Conservation (phyloP, 2,329 filamentous ascomycete species). For the Paraconiothyrium brasiliense region DNA sequence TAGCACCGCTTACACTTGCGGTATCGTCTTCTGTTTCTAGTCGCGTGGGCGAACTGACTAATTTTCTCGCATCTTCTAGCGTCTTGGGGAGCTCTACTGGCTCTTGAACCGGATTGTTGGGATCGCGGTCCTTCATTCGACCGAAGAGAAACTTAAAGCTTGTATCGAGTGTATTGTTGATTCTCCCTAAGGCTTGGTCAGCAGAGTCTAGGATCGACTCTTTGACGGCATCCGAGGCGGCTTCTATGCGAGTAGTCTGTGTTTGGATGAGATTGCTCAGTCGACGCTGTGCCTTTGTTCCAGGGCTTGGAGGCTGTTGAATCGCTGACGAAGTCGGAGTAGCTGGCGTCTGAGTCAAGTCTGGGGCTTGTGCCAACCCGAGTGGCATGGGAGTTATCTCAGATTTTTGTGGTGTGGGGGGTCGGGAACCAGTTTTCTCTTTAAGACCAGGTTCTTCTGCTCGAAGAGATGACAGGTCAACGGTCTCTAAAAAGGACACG, state of each 20-base stretch:
- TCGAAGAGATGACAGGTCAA: slow-evolving; percentile 88
- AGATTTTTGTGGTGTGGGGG: slow-evolving; percentile 54
- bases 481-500: slow-evolving; percentile 92
- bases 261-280: slow-evolving; percentile 88
- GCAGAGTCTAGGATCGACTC: slow-evolving; percentile 77
- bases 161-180: slow-evolving; percentile 87
- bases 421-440: slow-evolving; percentile 61
- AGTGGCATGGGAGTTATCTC: slow-evolving; percentile 53
- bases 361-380: slow-evolving; percentile 48
- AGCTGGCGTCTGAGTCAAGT: slow-evolving; percentile 52
- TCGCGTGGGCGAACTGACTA: slow-evolving; percentile 77
- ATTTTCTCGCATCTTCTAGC: slow-evolving; percentile 87
- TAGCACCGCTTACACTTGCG: slow-evolving; percentile 60
- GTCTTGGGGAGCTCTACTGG: slow-evolving; percentile 78
- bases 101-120: slow-evolving; percentile 41
- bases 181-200: slow-evolving; percentile 90
- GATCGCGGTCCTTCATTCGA: slow-evolving; percentile 76
- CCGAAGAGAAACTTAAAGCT: slow-evolving; percentile 95
- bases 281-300: slow-evolving; percentile 72
- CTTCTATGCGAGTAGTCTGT: slow-evolving; percentile 81
- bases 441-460: slow-evolving; percentile 76
- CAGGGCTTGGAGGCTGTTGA: slow-evolving; percentile 43
- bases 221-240: slow-evolving; percentile 81
- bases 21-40: slow-evolving; percentile 60
- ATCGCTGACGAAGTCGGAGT: slow-evolving; percentile 34